Conservation (phyloP, 768 basidiomycete species). For the Inosperma sp. region DNA sequence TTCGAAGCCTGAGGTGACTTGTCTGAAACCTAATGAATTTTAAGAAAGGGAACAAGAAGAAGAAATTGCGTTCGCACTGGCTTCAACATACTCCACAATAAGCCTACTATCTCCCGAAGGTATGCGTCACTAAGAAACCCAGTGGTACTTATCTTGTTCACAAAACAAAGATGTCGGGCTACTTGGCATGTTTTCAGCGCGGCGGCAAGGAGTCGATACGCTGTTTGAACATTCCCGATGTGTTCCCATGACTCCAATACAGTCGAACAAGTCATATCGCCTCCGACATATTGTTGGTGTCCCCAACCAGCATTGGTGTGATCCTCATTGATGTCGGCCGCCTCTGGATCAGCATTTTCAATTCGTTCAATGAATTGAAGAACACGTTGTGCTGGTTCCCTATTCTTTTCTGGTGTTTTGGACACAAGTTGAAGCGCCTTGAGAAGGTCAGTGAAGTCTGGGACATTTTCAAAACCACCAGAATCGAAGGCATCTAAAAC, state of each 20-base stretch:
- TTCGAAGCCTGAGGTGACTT: neutral
- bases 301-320: too few species aligned
- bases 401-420: neutral
- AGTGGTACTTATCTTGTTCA: neutral
- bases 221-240: neutral
- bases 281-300: too few species aligned
- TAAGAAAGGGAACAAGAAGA: neutral
- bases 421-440: neutral
- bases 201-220: neutral
- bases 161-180: neutral
- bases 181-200: conserved; percentile 5
- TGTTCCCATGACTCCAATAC: neutral
- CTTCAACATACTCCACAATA: neutral
- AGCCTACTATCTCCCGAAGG: neutral
- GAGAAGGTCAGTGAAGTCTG: neutral
- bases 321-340: neutral
- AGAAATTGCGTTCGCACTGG: neutral
- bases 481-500: neutral
- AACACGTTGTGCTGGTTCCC: neutral
- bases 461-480: neutral
- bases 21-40: neutral
- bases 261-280: neutral
- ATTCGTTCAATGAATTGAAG: neutral
- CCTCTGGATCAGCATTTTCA: neutral
- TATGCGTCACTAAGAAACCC: conserved; percentile 2